These are phyloP conservation scores for Monosporozyma aerobia DNA, from an alignment of 805 yeast species.

Conservation along the genomic window DNA sequence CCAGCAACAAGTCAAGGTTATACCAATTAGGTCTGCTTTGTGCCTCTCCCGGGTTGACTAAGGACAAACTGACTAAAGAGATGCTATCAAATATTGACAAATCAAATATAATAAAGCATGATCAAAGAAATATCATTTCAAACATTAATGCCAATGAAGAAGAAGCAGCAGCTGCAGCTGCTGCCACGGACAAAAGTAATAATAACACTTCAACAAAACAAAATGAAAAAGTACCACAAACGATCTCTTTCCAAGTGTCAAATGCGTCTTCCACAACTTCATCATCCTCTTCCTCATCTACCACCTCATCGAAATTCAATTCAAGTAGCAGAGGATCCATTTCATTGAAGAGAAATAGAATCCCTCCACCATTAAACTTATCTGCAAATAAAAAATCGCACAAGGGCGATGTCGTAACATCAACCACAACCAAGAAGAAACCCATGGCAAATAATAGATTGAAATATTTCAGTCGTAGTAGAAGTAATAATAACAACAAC, in stretches of 20 bases:
- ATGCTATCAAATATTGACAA: conserved; percentile 18
- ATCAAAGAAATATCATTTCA: conserved; percentile 16
- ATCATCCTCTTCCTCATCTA: not conserved
- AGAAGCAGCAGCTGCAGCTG: not conserved
- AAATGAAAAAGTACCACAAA: not conserved
- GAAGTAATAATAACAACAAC: not conserved
- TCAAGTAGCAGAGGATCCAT: not conserved
- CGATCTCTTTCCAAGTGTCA: not conserved
- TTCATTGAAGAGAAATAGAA: conserved; percentile 19
- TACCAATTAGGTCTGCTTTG: conserved; percentile 17
- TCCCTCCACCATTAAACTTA: conserved; percentile 23
- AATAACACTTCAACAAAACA: not conserved
- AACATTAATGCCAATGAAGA: not conserved
- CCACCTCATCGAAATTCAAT: conserved; percentile 1
- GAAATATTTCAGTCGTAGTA: not conserved
- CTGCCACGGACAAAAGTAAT: not conserved
- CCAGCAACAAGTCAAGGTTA: not conserved
- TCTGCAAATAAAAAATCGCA: not conserved
- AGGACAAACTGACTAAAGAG: conserved; percentile 16
- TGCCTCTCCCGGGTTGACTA: conserved; percentile 23
- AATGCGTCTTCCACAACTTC: not conserved
- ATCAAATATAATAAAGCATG: conserved; percentile 20
- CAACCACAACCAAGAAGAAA: not conserved
- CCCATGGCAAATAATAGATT: not conserved
- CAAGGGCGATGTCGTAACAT: not conserved